phyloP scores from a whole-genome alignment of 345 rosid genomes.

The Eucalyptus tenuipes region DNA sequence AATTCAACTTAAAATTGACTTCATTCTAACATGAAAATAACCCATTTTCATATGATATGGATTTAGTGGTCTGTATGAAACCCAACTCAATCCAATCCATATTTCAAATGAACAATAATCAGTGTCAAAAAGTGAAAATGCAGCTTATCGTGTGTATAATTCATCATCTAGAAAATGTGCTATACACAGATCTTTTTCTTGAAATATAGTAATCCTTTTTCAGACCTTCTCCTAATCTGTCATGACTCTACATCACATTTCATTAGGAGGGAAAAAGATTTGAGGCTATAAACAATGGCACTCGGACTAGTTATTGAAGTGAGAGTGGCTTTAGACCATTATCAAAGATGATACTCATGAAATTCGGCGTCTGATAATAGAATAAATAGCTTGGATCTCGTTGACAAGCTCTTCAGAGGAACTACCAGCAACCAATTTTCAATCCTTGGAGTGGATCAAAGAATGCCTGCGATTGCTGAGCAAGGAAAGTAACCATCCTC shows the following conservation, averaged over 20 bases:
- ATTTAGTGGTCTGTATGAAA: accelerated
- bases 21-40: no score
- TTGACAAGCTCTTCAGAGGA: neutral
- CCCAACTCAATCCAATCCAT: neutral
- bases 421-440: neutral
- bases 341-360: neutral
- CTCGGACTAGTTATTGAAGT: neutral
- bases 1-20: no score
- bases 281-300: neutral
- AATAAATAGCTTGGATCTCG: neutral
- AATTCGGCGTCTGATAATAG: neutral
- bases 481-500: neutral
- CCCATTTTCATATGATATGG: no score
- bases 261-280: neutral
- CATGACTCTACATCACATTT: neutral
- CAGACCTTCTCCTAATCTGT: neutral
- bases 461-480: neutral
- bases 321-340: neutral
- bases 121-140: neutral
- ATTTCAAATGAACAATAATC: neutral
- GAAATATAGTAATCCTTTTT: neutral
- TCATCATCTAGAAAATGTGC: neutral
- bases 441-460: neutral
- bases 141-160: neutral
- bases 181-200: neutral